Conservation (phyloP, 768 basidiomycete species). For the Polyporus arcularius region DNA sequence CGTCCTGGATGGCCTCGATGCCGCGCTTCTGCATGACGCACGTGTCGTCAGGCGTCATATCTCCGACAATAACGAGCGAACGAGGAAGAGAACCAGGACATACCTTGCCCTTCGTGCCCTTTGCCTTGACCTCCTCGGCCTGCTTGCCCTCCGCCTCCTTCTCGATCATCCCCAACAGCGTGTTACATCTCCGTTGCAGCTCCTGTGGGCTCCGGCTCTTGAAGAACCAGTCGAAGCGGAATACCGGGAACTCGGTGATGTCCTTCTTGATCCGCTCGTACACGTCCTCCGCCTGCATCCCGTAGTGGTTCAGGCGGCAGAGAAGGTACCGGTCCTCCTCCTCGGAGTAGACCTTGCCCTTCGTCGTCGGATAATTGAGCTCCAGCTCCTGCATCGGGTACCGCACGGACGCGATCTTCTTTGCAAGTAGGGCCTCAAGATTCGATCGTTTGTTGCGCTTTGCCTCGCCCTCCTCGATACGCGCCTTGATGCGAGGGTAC, state of each 20-base stretch:
- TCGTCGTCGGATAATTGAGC: conserved; percentile 92
- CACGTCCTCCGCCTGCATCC: conserved; percentile 84
- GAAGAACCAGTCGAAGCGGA: conserved; percentile 98
- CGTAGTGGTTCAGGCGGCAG: conserved; percentile 86
- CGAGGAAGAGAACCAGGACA: conserved; percentile 16
- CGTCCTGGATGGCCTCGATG: conserved; percentile 64
- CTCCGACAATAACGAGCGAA: background rate
- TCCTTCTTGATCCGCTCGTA: conserved; percentile 96
- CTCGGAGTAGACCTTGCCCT: conserved; percentile 95
- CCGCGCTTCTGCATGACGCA: conserved; percentile 58
- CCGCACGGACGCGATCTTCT: conserved; percentile 79
- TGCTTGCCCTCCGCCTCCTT: conserved; percentile 78
- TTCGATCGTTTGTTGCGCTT: conserved; percentile 87
- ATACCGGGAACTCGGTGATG: conserved; percentile 94
- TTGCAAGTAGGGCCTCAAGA: conserved; percentile 72
- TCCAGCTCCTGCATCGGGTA: conserved; percentile 98
- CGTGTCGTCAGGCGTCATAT: background rate
- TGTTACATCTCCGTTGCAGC: conserved; percentile 84
- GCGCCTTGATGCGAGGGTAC: conserved; percentile 76
- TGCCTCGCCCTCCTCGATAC: conserved; percentile 86
- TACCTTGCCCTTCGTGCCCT: conserved; percentile 59
- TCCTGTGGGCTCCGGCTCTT: conserved; percentile 92
- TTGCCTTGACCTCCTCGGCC: conserved; percentile 67
- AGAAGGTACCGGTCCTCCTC: conserved; percentile 97
- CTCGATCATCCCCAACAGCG: conserved; percentile 85